phyloP scores from a whole-genome alignment of 129 eudicot genomes.

The Centaurea solstitialis region DNA sequence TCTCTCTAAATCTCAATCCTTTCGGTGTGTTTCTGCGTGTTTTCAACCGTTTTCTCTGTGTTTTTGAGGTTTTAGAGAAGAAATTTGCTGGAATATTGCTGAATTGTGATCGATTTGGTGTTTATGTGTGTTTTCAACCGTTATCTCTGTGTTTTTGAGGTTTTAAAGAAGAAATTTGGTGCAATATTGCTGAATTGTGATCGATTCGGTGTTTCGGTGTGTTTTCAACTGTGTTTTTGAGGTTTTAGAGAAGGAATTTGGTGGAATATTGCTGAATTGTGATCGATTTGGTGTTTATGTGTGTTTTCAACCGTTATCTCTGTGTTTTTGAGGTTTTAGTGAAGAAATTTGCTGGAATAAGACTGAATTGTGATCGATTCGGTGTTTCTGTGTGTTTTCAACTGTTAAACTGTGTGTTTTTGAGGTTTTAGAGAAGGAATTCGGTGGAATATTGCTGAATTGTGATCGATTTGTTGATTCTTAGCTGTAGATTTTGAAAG shows the following conservation, averaged over 20 bases:
- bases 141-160: background rate
- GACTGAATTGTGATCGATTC: too few species aligned
- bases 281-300: background rate
- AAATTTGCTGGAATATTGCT: too few species aligned
- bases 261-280: too few species aligned
- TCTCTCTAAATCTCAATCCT: constrained; percentile 12
- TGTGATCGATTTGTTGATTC: constrained; percentile 3
- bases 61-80: too few species aligned
- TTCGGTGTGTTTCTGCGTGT: background rate
- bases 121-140: constrained; percentile 6
- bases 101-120: background rate
- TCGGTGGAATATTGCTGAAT: constrained; percentile 11
- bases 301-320: background rate
- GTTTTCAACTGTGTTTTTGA: background rate
- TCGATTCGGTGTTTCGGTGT: too few species aligned
- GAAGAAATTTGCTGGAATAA: too few species aligned
- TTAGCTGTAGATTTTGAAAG: constrained; percentile 19
- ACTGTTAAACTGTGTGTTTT: background rate
- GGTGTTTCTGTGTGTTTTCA: constrained; percentile 1
- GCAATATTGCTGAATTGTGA: background rate
- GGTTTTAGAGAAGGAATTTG: too few species aligned
- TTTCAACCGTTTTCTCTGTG: background rate
- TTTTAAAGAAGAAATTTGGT: background rate
- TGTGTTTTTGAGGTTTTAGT: too few species aligned
- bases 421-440: background rate